Conservation (phyloP, 257 asterid genomes). For the Primulina tabacum region DNA sequence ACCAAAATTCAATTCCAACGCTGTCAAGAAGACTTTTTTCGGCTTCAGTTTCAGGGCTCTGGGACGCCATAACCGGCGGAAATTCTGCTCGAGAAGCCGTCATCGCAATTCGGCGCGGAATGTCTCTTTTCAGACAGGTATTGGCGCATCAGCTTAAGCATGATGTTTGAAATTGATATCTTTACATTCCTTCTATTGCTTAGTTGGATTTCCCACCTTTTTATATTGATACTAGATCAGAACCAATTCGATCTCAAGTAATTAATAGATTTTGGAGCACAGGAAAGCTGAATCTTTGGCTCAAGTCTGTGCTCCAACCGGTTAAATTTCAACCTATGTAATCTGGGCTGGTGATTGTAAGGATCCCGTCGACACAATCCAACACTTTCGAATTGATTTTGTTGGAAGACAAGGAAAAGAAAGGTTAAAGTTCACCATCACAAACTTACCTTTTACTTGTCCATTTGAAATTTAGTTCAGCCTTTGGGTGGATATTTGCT, state of each 20-base stretch:
- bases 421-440: too few relatives aligned
- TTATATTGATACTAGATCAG: too few relatives aligned
- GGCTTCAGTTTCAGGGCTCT: conserved; percentile 66
- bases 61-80: conserved; percentile 78
- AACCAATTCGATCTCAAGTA: too few relatives aligned
- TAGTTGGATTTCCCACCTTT: background rate
- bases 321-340: background rate
- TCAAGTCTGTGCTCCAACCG: background rate
- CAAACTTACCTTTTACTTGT: too few relatives aligned
- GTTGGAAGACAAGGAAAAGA: background rate
- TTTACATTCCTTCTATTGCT: background rate
- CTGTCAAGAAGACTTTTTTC: conserved; percentile 50
- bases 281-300: background rate
- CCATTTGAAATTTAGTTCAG: too few relatives aligned
- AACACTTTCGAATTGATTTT: background rate
- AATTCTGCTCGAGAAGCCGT: conserved; percentile 66
- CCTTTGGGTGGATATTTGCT: too few relatives aligned
- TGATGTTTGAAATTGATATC: conserved; percentile 4
- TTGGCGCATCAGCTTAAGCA: background rate
- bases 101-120: conserved; percentile 67
- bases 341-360: background rate
- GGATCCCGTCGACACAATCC: background rate
- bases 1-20: conserved; percentile 27
- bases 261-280: background rate
- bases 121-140: conserved; percentile 93